Conservation (phyloP, 306 rosid genomes). For the Lablab purpureus region DNA sequence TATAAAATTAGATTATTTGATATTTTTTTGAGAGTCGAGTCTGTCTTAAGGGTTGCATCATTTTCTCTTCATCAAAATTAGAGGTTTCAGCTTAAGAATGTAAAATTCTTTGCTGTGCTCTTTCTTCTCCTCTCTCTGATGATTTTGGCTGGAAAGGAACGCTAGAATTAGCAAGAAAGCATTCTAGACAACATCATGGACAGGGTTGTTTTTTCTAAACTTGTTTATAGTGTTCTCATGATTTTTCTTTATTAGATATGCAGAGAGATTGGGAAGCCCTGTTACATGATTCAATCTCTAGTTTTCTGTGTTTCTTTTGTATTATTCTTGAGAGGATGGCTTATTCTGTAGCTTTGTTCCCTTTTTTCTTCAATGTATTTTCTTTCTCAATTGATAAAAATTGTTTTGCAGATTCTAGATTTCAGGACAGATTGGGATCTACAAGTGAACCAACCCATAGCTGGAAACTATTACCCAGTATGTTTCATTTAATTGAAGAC, state of each 20-base stretch:
- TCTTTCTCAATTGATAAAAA: conserved; percentile 7
- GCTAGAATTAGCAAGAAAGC: neutral
- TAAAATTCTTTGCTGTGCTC: neutral
- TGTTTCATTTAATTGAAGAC: conserved; percentile 44
- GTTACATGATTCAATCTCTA: conserved; percentile 12
- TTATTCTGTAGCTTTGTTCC: neutral
- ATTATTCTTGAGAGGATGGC: neutral
- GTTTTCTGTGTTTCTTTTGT: neutral
- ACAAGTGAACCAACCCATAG: conserved; percentile 83
- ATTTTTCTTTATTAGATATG: neutral
- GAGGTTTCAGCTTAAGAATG: conserved; percentile 1
- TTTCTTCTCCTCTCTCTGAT: neutral
- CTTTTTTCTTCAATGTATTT: neutral
- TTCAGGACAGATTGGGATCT: conserved; percentile 86
- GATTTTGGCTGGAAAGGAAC: conserved; percentile 8
- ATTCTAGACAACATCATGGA: neutral
- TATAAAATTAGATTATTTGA: conserved; percentile 2
- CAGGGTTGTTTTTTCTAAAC: neutral
- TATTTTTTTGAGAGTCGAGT: neutral
- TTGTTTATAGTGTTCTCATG: neutral
- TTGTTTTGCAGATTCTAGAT: conserved; percentile 71
- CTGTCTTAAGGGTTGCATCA: neutral
- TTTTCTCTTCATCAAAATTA: neutral
- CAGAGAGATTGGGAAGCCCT: neutral
- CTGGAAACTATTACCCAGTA: conserved; percentile 95